Evolutionary conservation across 2,329 filamentous ascomycete species (phyloP).

Genomic region (Colletotrichum sp.): DNA sequence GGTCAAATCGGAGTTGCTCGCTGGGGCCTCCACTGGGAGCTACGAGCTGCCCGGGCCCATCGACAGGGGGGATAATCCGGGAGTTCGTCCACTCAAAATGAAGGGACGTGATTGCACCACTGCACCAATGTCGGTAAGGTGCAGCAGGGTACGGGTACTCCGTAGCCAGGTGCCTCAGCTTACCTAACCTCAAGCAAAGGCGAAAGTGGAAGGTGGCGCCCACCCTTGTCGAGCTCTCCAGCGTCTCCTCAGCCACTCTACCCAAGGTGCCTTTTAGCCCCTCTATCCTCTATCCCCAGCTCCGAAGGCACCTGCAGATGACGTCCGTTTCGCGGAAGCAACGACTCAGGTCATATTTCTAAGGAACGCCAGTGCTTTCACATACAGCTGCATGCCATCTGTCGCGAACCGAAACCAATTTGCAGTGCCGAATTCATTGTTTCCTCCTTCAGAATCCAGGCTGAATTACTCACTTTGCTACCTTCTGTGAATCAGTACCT

Average conservation of each 20-base stretch:
- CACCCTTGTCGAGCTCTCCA: background rate
- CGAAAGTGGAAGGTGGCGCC: background rate
- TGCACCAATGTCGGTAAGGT: background rate
- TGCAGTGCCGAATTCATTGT: background rate
- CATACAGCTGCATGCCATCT: background rate
- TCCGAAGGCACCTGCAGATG: constrained; percentile 18
- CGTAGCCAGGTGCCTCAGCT: background rate
- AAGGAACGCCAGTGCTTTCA: background rate
- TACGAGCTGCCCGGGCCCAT: background rate
- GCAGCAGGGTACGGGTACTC: background rate
- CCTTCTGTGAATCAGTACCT: background rate
- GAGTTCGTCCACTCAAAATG: constrained; percentile 1
- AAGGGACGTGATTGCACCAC: background rate
- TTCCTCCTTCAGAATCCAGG: background rate
- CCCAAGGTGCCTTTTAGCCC: background rate
- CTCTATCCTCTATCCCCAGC: background rate
- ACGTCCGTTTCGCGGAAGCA: constrained; percentile 11
- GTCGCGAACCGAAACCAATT: constrained; percentile 7
- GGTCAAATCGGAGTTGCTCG: constrained; percentile 15
- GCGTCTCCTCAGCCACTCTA: background rate
- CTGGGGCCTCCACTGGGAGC: constrained; percentile 7
- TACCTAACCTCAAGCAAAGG: background rate
- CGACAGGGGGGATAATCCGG: constrained; percentile 16
- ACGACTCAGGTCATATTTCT: constrained; percentile 4
- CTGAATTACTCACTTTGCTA: background rate